These are phyloP conservation scores for Microthlaspi erraticum DNA, from an alignment of 345 rosid genomes.

Conservation along the genomic window DNA sequence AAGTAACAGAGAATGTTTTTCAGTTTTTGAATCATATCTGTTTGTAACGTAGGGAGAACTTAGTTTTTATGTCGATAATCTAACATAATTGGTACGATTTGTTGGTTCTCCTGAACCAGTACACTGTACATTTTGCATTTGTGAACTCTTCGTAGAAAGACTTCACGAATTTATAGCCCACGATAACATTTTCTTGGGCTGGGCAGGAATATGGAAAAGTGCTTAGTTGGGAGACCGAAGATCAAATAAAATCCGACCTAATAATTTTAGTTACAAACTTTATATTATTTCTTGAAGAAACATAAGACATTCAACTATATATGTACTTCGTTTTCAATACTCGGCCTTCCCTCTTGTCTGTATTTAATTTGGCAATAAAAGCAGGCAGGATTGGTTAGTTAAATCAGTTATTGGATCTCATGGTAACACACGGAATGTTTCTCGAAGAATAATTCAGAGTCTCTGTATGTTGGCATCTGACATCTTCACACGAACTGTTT, in stretches of 20 bases:
- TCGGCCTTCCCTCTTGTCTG: constrained; percentile 4
- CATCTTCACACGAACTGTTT: constrained; percentile 41
- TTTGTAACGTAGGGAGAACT: background rate
- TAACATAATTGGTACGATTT: too few relatives aligned
- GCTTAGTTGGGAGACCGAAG: constrained; percentile 11
- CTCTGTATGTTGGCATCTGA: constrained; percentile 19
- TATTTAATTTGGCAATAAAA: constrained; percentile 6
- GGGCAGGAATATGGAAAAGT: background rate
- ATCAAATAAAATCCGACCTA: constrained; percentile 12
- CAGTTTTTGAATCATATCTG: background rate
- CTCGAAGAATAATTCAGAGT: constrained; percentile 32
- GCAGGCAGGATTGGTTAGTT: constrained; percentile 6
- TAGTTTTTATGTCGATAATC: background rate
- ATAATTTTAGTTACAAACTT: background rate
- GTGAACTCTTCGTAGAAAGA: background rate
- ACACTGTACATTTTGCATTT: too few relatives aligned
- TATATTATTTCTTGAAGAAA: background rate
- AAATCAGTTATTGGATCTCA: background rate
- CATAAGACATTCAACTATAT: background rate
- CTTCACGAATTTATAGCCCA: constrained; percentile 13
- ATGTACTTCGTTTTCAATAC: background rate
- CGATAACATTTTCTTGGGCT: background rate
- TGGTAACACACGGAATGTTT: constrained; percentile 30
- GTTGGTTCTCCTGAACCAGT: background rate
- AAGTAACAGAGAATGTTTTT: constrained; percentile 4